Base-by-base conservation (phyloP, 306 rosid genomes). In the Quercus glauca region DNA sequence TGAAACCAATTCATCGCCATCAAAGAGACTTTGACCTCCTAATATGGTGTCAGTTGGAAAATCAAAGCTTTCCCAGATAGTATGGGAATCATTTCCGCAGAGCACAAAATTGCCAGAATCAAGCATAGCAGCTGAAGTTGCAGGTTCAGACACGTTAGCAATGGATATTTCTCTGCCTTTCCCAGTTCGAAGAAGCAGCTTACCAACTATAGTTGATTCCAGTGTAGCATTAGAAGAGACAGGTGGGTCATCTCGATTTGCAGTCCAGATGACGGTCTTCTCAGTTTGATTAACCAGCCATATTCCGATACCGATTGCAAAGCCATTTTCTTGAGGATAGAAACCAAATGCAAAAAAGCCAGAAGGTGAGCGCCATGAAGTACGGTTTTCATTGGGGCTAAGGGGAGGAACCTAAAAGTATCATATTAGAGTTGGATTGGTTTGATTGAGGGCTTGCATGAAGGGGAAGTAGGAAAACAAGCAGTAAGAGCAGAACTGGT, bases 81-180 rank as follows among this genome's bases (percentile, higher is more conserved):
- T 15, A 0, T 1, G 0, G 3, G 57, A 21, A 5, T 6, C 0
- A 0, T 25, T 23, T 1, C 25, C 1, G 13, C 52, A 72, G 0
- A 72, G 43, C 17, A 52, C 76, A 51, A 72, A 72, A 72, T 72
- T 72, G 52, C 76, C 76, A 17, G 45, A 52, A 17, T 52, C 76
- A 0, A 72, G 45, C 76, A 52, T 23, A 53, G 76, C 57, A 20
- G 26, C 61, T 5, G 61, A 52, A 72, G 45, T 5, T 26, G 45
- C 59, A 17, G 21, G 55, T 20, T 28, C 29, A 1, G 29, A 3
- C 56, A 23, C n/a, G n/a, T 45, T 1, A 13, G 0, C 0, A 71
- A 71, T 14, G 8, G 10, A 5, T 2, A 0, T 0, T 4, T 17
- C 41, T 1, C 6, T 6, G 14, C 6, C 5, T 15, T 26, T 0